Percentiles rank a stretch among this genome's conserved stretches.
Evolutionary conservation across 2,329 filamentous ascomycete genomes (phyloP).

Genomic region (Penicillium sp.): DNA sequence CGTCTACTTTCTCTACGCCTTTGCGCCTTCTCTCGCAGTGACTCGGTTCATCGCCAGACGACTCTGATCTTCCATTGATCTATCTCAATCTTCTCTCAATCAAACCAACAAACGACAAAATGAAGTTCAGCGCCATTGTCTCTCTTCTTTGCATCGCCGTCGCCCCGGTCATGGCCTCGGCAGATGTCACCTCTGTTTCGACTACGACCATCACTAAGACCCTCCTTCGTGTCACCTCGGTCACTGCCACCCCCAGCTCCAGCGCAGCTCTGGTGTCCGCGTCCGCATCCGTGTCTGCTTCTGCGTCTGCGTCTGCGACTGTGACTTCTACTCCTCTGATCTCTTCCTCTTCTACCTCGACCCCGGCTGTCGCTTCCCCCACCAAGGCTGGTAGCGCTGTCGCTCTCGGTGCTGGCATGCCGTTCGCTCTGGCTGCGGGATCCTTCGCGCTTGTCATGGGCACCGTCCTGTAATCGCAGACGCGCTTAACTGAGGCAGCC

Average conservation of each 20-base stretch:
- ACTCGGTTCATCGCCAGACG: slow-evolving; percentile 2
- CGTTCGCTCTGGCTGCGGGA: slow-evolving; percentile 41
- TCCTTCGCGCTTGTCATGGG: slow-evolving; percentile 45
- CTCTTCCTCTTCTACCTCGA: slow-evolving; percentile 12
- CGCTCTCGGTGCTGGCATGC: slow-evolving; percentile 31
- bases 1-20: slow-evolving; percentile 1
- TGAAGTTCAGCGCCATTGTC: slow-evolving; percentile 42
- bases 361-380: slow-evolving; percentile 21
- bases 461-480: slow-evolving; percentile 35
- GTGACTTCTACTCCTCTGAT: slow-evolving; percentile 30
- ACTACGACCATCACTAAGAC: slow-evolving; percentile 50
- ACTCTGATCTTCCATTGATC: background rate
- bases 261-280: slow-evolving; percentile 23
- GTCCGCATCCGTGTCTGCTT: slow-evolving; percentile 15
- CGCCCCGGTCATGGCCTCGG: slow-evolving; percentile 37
- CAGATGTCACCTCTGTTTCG: slow-evolving; percentile 35
- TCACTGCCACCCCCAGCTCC: slow-evolving; percentile 33
- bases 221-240: slow-evolving; percentile 49
- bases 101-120: slow-evolving; percentile 25
- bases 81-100: background rate
- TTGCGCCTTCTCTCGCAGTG: slow-evolving; percentile 2
- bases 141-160: slow-evolving; percentile 42
- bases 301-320: slow-evolving; percentile 10
- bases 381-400: slow-evolving; percentile 27
- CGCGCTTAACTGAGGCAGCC: slow-evolving; percentile 7